Base-by-base conservation (phyloP, 2,329 filamentous ascomycete species). In the Atkinsonella hypoxylon region DNA sequence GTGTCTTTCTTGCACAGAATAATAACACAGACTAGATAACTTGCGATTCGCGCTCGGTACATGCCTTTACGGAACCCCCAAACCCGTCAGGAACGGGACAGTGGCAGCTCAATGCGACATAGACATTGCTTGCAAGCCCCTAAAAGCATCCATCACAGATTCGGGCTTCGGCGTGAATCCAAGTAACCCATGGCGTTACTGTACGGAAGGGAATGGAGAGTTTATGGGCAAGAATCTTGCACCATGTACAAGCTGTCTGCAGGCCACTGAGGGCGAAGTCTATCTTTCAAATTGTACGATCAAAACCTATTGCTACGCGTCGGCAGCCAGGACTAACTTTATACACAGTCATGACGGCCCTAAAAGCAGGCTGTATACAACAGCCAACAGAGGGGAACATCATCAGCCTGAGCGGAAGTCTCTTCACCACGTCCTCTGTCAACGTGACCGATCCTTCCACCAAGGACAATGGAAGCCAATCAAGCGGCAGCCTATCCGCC, bases 211-310 rank as follows among this genome's bases (percentile, higher is more conserved):
- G 11, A 57, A 64, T n/a, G 60, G 59, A 0, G 56, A 53, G 0
- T 69, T 75, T 31, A 54, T 57, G 5, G 57, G 61, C 1, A 20
- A 57, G 0, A 59, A 61, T 22, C 58, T 70, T 7, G 59, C 67
- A 15, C 54, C 64, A 0, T 77, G 75, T 42, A 57, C 69, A 1
- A 56, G 64, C 13, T 78, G 75, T 31, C 62, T 78, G 4, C 61
- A 64, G n/a, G 59, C 67, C 0, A 72, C 66, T 17, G 52, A 60
- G 0, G 56, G 67, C 5, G 71, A 75, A 48, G 58, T 54, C 2
- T 76, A 74, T 41, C 58, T 76, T 2, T 63, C 72, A 2, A 78
- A 78, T 55, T 77, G 75, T 77, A 59, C 54, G 73, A 47, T n/a
- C 44, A 17, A 6, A 30, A 38, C 18, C 26, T 8, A 26, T 7